These are phyloP conservation scores for Tylopilus sp. DNA, from an alignment of 1,284 basidiomycete genomes.

Conservation along the genomic window DNA sequence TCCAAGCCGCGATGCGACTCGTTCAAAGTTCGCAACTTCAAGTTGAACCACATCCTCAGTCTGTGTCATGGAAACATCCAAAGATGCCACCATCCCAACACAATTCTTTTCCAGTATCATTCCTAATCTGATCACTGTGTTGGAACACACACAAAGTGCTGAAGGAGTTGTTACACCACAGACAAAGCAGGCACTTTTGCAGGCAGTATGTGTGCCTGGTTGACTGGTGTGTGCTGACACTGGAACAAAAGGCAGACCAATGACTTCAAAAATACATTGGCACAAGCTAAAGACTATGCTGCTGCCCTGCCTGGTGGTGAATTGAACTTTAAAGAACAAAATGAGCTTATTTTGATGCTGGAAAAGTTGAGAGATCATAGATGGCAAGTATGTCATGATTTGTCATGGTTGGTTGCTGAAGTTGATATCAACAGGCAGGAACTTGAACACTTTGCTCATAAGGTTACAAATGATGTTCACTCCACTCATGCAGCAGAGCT, in stretches of 20 bases:
- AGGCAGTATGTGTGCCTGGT: conserved; percentile 55
- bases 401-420: conserved; percentile 5
- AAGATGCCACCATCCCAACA: conserved; percentile 29
- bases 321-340: conserved; percentile 69
- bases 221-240: background rate
- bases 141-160: conserved; percentile 65
- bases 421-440: conserved; percentile 46
- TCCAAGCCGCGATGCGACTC: background rate
- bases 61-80: conserved; percentile 15
- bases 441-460: conserved; percentile 53
- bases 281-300: conserved; percentile 68
- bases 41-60: background rate
- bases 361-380: conserved; percentile 68
- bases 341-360: conserved; percentile 73
- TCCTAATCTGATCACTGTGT: conserved; percentile 61
- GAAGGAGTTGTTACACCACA: conserved; percentile 64
- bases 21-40: no score
- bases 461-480: conserved; percentile 33
- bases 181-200: conserved; percentile 70
- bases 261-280: conserved; percentile 67
- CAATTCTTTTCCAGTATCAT: conserved; percentile 62
- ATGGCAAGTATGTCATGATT: conserved; percentile 51
- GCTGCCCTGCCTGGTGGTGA: conserved; percentile 72
- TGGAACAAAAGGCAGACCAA: conserved; percentile 60
- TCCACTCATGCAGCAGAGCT: conserved; percentile 19